Percentiles rank a stretch among this genome's conserved stretches.
Conservation (phyloP, 164 flowering plant genomes). For the Nelumbo lutea region DNA sequence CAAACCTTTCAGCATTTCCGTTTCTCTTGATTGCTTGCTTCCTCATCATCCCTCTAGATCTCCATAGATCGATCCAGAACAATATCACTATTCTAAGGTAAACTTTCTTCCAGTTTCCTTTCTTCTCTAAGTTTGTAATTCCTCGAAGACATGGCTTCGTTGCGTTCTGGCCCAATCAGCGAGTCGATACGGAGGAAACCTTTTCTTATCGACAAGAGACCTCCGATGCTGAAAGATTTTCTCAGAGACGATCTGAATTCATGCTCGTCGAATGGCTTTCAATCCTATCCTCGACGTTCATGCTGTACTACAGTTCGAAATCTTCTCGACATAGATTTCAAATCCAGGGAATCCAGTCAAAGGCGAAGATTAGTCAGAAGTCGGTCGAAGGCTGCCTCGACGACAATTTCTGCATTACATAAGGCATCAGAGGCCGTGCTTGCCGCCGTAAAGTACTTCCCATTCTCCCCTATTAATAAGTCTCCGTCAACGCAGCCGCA, state of each 20-base stretch:
- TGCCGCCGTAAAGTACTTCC: slow-evolving; percentile 45
- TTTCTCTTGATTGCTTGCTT: slow-evolving; percentile 8
- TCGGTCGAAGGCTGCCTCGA: slow-evolving; percentile 22
- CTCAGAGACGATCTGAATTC: slow-evolving; percentile 59
- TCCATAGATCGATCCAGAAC: too few species aligned
- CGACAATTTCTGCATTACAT: slow-evolving; percentile 41
- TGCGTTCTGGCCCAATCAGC: neutral
- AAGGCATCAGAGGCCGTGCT: slow-evolving; percentile 49
- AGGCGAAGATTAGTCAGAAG: slow-evolving; percentile 11
- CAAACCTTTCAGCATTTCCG: neutral
- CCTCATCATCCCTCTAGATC: neutral
- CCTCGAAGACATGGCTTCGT: neutral
- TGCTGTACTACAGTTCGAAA: slow-evolving; percentile 42
- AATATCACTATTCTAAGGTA: neutral
- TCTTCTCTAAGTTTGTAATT: neutral
- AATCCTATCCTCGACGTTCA: slow-evolving; percentile 47
- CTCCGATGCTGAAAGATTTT: slow-evolving; percentile 61
- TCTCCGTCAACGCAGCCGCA: slow-evolving; percentile 11
- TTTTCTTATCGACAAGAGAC: slow-evolving; percentile 5
- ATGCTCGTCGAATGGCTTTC: slow-evolving; percentile 65
- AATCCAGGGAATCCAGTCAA: slow-evolving; percentile 11
- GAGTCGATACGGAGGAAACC: slow-evolving; percentile 4
- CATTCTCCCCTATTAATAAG: slow-evolving; percentile 22
- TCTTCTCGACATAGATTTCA: slow-evolving; percentile 47
- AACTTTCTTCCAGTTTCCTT: neutral